Conservation (phyloP, 768 basidiomycete genomes). For the Pleurotus pulmonarius region DNA sequence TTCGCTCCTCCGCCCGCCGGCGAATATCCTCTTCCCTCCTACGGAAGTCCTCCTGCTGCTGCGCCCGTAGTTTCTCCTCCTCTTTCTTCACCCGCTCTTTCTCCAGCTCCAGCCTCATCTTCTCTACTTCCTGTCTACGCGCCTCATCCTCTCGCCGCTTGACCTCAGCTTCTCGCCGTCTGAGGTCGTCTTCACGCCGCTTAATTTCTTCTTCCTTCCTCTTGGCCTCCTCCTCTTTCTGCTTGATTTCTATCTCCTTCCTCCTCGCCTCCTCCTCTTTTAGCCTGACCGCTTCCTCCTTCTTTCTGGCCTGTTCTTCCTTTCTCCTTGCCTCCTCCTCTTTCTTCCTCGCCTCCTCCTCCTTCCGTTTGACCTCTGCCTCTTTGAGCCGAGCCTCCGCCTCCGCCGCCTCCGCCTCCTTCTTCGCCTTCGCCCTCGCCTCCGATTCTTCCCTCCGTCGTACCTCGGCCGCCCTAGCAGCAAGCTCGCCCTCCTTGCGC, state of each 20-base stretch:
- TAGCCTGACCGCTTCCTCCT: constrained; percentile 21
- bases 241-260: constrained; percentile 19
- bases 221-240: constrained; percentile 23
- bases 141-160: constrained; percentile 28
- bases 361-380: constrained; percentile 16
- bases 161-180: constrained; percentile 31
- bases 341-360: constrained; percentile 18
- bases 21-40: constrained; percentile 40
- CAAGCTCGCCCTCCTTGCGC: constrained; percentile 1
- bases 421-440: neutral
- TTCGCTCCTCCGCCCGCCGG: constrained; percentile 41
- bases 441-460: neutral
- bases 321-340: constrained; percentile 23
- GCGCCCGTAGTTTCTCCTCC: constrained; percentile 24
- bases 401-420: neutral
- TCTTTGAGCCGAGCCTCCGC: constrained; percentile 14
- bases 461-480: neutral
- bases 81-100: constrained; percentile 18
- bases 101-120: constrained; percentile 17
- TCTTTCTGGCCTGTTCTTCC: no score
- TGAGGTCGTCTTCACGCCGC: constrained; percentile 25
- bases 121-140: constrained; percentile 20
- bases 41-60: constrained; percentile 37
- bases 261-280: constrained; percentile 16
- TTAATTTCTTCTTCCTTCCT: constrained; percentile 23